Evolutionary conservation across 441 rosid species (phyloP), one percentile per base, ranked within the genome.

Genomic region (Erodium moschatum): DNA sequence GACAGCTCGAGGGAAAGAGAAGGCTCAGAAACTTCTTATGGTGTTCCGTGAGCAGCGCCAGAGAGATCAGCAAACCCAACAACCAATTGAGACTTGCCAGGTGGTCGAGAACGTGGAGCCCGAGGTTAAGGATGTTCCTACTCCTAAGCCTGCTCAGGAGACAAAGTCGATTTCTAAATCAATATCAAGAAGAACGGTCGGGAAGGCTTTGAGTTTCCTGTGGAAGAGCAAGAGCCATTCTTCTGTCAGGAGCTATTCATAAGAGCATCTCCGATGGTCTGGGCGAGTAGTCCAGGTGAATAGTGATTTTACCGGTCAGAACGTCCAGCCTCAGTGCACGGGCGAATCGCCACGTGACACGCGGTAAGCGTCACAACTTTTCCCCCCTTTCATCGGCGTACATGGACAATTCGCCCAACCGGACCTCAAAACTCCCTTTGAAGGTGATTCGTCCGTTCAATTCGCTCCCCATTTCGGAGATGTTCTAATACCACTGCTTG

Each of bases 41-140:
- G 76, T 96, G 70, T 96, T 96, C 68, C 81, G 98, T 16, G 96
- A 92, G 81, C 97, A 96, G 73, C 72, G 99, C 71, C 99, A 92
- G 71, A 77, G 88, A 0, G 98, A 92, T 33, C 38, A 33, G 38
- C 38, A 33, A 5, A 33, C 38, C 60, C 93, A 85, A 38, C 78
- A 87, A 13, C 79, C 84, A 13, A 76, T 78, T 31, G 83, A 81
- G 69, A 62, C 56, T 8, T 29, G 67, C 21, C 71, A 67, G 4
- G 75, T 66, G 52, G 52, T 10, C 12, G 9, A 24, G 15, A 27
- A 10, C n/a, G n/a, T 79, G 38, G 38, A 33, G 6, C 38, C 38
- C 6, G 38, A 33, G 38, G 38, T 33, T 33, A 33, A 33, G 38
- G 38, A 3, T 33, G 38, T 33, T 33, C 38, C 38, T 33, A 33